Percentiles rank a stretch among this genome's conserved stretches.
Conservation (phyloP, 306 rosid species). For the Sesbania bispinosa region DNA sequence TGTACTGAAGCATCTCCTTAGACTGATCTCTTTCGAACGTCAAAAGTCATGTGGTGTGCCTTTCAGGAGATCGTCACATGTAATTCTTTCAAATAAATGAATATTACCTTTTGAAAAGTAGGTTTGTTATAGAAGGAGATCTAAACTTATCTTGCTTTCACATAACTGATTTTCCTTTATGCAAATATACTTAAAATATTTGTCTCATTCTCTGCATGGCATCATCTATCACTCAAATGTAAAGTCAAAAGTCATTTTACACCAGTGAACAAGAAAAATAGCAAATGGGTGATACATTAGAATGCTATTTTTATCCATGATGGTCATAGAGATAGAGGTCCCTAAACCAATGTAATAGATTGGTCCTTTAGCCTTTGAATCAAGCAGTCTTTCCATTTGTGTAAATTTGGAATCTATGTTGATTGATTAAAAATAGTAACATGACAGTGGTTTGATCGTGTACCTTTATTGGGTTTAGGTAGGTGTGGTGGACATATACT, state of each 20-base stretch:
- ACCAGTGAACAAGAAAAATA: not conserved
- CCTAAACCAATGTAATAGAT: too few relatives aligned
- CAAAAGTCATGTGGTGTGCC: not conserved
- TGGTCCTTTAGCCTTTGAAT: not conserved
- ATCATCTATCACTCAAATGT: constrained; percentile 4
- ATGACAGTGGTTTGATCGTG: not conserved
- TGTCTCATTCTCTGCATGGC: not conserved
- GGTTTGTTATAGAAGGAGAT: not conserved
- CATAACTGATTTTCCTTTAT: too few relatives aligned
- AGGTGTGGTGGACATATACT: not conserved
- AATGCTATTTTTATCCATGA: too few relatives aligned
- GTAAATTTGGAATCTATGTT: not conserved
- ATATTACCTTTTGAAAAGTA: not conserved
- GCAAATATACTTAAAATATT: too few relatives aligned
- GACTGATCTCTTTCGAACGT: not conserved
- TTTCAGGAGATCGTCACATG: not conserved
- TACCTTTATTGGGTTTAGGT: not conserved
- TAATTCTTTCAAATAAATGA: not conserved
- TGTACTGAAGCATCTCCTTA: not conserved
- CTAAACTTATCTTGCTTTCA: too few relatives aligned
- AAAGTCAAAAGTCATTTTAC: constrained; percentile 2
- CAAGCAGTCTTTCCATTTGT: not conserved
- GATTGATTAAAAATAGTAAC: not conserved
- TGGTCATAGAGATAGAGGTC: constrained; percentile 1
- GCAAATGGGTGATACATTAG: too few relatives aligned